Evolutionary conservation across 148 eudicot genomes (phyloP), one percentile per base, ranked within the genome.

Genomic region (Persicaria maculosa): DNA sequence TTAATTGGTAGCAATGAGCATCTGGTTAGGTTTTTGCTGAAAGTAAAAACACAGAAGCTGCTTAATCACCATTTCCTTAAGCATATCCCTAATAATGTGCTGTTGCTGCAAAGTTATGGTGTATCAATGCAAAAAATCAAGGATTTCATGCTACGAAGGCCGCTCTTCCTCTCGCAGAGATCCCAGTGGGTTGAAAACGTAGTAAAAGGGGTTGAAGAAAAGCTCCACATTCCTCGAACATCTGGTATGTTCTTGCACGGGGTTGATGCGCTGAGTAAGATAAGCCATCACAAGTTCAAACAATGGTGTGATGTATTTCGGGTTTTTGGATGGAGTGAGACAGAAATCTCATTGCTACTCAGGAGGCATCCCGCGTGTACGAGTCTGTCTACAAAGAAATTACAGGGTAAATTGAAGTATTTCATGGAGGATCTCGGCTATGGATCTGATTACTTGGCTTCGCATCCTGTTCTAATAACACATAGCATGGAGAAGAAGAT

Each of bases 251-350:
- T 73, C 45, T 3, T 73, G 19, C 40, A 36, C 4, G 48, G 67
- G 45, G 44, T 54, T 36, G 16, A 9, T 17, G 75, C 64, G 1
- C 17, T 73, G 47, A 43, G 47, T 73, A 47, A 4, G 44, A 53
- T 12, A n/a, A 31, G 25, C 6, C 22, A 54, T n/a, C 22, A 54
- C 8, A 73, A 31, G 22, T 5, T 73, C 6, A 15, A 73, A 14
- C 36, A 64, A n/a, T 20, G 48, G 75, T 11, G 36, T 73, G 65
- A 55, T 16, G 3, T 40, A n/a, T 55, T 52, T 17, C 16, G 55
- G 8, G 54, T 64, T 43, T 43, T 46, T 55, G 67, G 67, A 50
- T 54, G 75, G 75, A 73, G 75, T n/a, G 75, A 73, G 9, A 40
- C 53, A 12, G 75, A 73, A 4, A 52, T 73, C 14, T 73, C 55